Base-by-base conservation (phyloP, 305 asterid genomes). In the Fraxinus ornus region DNA sequence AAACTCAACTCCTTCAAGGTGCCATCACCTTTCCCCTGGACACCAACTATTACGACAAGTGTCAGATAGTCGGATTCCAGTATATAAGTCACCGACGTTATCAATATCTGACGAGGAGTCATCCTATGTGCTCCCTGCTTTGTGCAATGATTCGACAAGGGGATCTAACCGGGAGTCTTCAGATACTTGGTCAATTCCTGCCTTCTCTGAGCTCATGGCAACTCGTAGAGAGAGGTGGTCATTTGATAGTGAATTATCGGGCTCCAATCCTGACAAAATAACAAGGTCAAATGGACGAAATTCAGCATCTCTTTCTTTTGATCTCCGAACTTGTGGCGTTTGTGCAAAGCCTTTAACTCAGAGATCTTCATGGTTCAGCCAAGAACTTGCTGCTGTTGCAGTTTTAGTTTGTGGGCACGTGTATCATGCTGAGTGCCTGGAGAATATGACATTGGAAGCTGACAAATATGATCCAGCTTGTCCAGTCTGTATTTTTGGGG, bases 361-460 rank as follows among this genome's bases (percentile, higher is more conserved):
- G 84, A 89, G 91, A 83, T 86, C 96, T 37, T 88, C 89, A 4
- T 94, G 94, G 91, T 92, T 87, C 35, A 86, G 84, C 80, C 94
- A 89, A 76, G 98, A 93, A 84, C 89, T 85, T 94, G 57, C 57
- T 47, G 57, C 57, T 47, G 57, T 47, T 47, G 57, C 57, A 47
- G 57, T 47, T 47, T 47, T 47, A 79, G 89, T 86, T 13, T 95
- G 99, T 80, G 98, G 95, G 28, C 99, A 95, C 41, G 96, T 86
- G 82, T 94, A 91, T 86, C 99, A 95, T 85, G 94, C 97, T 4
- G 98, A 95, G 78, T 95, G 99, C 88, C 85, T 95, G 87, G 99
- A 95, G 87, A 88, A 85, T 80, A 91, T 93, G 99, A 94, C 99
- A 3, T 82, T 92, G 60, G 98, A 95, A 66, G 80, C 90, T 74